phyloP scores from a whole-genome alignment of 257 asterid species.

The Rehmannia glutinosa region DNA sequence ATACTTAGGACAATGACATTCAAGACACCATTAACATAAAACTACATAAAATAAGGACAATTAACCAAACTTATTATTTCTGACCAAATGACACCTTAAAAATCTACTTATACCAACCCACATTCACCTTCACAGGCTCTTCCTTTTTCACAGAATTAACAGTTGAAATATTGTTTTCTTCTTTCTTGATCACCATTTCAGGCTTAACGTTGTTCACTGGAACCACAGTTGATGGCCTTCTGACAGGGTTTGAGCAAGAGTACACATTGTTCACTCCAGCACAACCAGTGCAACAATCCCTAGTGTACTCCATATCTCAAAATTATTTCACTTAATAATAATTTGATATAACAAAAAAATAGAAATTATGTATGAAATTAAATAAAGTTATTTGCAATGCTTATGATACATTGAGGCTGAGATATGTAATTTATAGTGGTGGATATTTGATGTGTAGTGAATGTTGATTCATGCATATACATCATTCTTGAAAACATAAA shows the following conservation, averaged over 20 bases:
- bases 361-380: not conserved
- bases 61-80: too few species aligned
- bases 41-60: too few species aligned
- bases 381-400: not conserved
- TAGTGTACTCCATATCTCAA: not conserved
- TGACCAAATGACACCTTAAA: too few species aligned
- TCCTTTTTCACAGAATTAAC: not conserved
- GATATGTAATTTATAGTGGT: not conserved
- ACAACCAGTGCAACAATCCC: slow-evolving; percentile 3
- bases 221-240: not conserved
- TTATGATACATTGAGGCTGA: not conserved
- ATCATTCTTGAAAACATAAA: not conserved
- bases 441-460: not conserved
- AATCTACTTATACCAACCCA: too few species aligned
- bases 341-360: too few species aligned
- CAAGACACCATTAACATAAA: not conserved
- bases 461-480: not conserved
- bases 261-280: not conserved
- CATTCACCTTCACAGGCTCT: too few species aligned
- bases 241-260: not conserved
- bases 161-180: not conserved
- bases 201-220: not conserved
- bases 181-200: not conserved
- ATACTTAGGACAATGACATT: not conserved
- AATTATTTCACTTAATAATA: not conserved